A percentile compares a stretch with the other conserved stretches of the same genome.
These are phyloP conservation scores for Emiliania huxleyi DNA, from an alignment of 78 protist genomes.

Conservation along the genomic window DNA sequence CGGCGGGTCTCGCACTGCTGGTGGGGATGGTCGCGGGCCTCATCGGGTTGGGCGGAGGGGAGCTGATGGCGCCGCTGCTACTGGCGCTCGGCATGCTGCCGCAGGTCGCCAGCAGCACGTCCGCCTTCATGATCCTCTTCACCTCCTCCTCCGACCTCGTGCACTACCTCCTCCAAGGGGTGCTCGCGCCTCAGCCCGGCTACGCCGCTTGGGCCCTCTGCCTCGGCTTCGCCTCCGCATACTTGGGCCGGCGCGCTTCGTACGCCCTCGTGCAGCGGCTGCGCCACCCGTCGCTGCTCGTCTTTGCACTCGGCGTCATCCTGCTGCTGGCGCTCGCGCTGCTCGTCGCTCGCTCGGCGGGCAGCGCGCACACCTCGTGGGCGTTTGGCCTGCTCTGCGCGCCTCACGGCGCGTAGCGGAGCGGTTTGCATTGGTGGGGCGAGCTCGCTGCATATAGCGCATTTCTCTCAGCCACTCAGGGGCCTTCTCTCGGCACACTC, in stretches of 20 bases:
- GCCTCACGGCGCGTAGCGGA: too few species aligned
- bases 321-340: neutral
- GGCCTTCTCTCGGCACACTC: too few species aligned
- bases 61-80: conserved; percentile 6
- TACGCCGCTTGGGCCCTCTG: too few species aligned
- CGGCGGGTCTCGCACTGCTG: neutral
- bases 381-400: neutral
- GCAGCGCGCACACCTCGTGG: neutral
- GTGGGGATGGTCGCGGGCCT: neutral
- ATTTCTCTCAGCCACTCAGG: too few species aligned
- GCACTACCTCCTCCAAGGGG: neutral
- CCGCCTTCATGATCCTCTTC: neutral
- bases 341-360: neutral
- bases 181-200: neutral
- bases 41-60: conserved; percentile 23
- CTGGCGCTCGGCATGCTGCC: neutral
- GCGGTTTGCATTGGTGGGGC: too few species aligned
- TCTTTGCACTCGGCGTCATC: neutral
- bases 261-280: neutral
- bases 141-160: neutral
- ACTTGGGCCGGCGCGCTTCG: neutral
- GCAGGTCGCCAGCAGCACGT: neutral
- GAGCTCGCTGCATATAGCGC: too few species aligned
- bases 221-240: neutral
- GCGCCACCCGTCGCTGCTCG: neutral